Evolutionary conservation across 176 grass and related monocot genomes (phyloP).

Genomic region (Aegilops speltoides): DNA sequence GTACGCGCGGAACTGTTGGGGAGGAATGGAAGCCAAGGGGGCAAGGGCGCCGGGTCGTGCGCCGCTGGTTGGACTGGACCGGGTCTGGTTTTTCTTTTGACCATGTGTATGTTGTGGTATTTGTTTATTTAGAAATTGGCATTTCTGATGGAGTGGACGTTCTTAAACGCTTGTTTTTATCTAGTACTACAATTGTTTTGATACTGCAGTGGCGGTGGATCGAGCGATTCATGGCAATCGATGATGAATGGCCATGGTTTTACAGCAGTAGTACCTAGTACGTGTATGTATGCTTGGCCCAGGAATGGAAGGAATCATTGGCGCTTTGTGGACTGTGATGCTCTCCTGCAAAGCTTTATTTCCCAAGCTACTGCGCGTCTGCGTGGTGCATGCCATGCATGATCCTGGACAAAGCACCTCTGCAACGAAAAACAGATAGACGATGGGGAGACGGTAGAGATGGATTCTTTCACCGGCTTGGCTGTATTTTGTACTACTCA

Average conservation of each 20-base stretch:
- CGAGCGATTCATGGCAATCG: background rate
- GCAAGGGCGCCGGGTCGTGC: background rate
- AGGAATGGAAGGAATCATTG: background rate
- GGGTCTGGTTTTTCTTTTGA: background rate
- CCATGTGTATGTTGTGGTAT: background rate
- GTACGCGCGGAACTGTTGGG: background rate
- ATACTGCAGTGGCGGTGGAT: background rate
- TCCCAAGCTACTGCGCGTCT: background rate
- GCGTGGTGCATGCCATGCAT: background rate
- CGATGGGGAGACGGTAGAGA: background rate
- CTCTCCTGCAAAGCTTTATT: background rate
- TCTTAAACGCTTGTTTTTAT: no score
- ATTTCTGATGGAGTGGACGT: background rate
- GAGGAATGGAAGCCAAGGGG: background rate
- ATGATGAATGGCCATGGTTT: background rate
- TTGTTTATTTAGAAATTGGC: background rate
- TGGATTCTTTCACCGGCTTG: no score
- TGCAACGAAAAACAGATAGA: slow-evolving; percentile 1
- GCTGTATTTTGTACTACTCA: no score
- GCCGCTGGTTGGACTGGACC: background rate
- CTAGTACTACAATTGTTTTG: background rate
- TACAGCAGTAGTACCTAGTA: no score
- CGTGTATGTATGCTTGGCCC: background rate
- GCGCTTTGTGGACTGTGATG: background rate
- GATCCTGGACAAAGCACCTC: background rate